phyloP scores from a whole-genome alignment of 2,329 filamentous ascomycete genomes.

The Aureobasidium sp. region DNA sequence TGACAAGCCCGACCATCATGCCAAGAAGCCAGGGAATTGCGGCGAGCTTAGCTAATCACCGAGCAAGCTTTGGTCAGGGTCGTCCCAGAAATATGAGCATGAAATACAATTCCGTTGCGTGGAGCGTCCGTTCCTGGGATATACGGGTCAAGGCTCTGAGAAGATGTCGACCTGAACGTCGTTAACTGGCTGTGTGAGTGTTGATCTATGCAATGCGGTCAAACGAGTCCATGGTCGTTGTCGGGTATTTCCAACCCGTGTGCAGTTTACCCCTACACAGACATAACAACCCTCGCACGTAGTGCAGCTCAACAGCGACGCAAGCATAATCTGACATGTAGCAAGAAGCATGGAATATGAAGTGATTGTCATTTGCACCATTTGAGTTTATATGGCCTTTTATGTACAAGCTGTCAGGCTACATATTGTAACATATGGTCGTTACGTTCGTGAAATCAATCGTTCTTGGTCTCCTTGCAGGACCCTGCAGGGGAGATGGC shows the following conservation, averaged over 20 bases:
- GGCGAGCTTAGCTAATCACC: slow-evolving; percentile 11
- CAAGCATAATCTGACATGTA: not conserved
- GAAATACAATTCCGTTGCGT: too few species aligned
- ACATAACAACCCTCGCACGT: too few species aligned
- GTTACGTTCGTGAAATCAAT: not conserved
- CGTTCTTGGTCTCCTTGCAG: slow-evolving; percentile 16
- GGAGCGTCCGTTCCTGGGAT: not conserved
- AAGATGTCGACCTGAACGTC: not conserved
- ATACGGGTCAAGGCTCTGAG: not conserved
- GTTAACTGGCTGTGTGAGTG: not conserved
- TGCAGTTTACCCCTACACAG: too few species aligned
- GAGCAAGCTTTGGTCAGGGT: not conserved
- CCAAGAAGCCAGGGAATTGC: not conserved
- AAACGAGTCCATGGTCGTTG: not conserved
- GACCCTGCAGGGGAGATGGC: not conserved
- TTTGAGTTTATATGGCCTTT: not conserved
- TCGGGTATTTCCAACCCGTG: not conserved
- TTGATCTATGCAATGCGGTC: not conserved
- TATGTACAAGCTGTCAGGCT: not conserved
- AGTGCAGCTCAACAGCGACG: not conserved
- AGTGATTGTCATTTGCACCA: not conserved
- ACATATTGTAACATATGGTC: not conserved
- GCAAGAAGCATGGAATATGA: not conserved
- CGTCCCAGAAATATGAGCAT: not conserved
- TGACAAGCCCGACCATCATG: not conserved